A percentile compares a stretch with the other conserved stretches of the same genome.
Conservation (phyloP, 306 rosid species). For the Vigna radiata region DNA sequence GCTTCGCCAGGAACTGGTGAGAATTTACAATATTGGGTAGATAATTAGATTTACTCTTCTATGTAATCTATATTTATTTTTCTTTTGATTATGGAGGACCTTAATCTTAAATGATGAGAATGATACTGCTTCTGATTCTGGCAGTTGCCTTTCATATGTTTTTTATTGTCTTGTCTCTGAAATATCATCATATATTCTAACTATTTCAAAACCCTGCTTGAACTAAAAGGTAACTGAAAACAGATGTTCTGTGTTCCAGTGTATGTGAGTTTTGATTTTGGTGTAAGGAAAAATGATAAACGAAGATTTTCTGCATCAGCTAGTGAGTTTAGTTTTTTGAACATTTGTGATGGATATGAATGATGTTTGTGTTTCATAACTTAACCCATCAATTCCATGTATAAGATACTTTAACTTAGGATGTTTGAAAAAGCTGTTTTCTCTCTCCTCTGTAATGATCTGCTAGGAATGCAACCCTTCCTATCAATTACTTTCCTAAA, state of each 20-base stretch:
- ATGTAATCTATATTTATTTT: constrained; percentile 27
- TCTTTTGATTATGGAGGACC: constrained; percentile 9
- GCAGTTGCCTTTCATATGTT: constrained; percentile 3
- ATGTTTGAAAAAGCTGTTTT: constrained; percentile 5
- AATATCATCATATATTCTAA: constrained; percentile 10
- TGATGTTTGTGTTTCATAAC: constrained; percentile 21
- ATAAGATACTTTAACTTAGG: background rate
- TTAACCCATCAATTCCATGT: constrained; percentile 10
- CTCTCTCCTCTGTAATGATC: background rate
- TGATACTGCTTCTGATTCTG: constrained; percentile 30
- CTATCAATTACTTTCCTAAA: constrained; percentile 10
- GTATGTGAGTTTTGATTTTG: constrained; percentile 16
- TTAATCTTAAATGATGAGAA: constrained; percentile 4
- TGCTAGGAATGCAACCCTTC: background rate
- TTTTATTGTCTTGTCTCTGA: constrained; percentile 13
- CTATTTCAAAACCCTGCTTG: background rate
- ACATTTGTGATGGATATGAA: background rate
- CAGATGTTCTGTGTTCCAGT: constrained; percentile 6
- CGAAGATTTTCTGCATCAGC: background rate
- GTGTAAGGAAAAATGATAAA: constrained; percentile 4
- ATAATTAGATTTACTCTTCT: constrained; percentile 10
- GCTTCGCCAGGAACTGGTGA: constrained; percentile 92
- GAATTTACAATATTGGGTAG: constrained; percentile 30
- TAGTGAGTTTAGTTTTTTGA: constrained; percentile 18
- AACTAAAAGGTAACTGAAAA: constrained; percentile 18